phyloP scores from a whole-genome alignment of 2,329 filamentous ascomycete species.

The Didymosphaeria variabile region DNA sequence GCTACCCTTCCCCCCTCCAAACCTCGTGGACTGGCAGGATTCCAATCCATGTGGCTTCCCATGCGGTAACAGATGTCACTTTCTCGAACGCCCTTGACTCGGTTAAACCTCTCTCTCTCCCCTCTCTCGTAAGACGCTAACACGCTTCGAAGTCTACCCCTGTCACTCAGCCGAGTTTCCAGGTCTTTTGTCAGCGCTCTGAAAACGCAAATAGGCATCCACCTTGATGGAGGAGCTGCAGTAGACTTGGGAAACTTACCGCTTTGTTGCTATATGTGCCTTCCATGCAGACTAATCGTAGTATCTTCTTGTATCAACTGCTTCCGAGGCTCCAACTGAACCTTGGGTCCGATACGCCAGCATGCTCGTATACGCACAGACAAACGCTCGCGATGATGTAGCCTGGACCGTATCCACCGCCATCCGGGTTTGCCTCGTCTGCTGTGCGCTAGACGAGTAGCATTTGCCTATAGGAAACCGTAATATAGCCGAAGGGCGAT shows the following conservation, averaged over 20 bases:
- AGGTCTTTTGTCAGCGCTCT: background rate
- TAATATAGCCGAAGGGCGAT: background rate
- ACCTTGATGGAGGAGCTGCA: background rate
- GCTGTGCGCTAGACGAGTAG: background rate
- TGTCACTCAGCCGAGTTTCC: background rate
- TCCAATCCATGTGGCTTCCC: background rate
- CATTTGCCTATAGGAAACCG: constrained; percentile 2
- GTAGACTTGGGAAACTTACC: background rate
- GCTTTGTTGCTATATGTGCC: background rate
- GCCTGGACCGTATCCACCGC: constrained; percentile 12
- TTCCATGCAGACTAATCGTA: background rate
- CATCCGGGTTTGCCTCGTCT: constrained; percentile 14
- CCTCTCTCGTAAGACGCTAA: background rate
- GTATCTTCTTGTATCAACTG: background rate
- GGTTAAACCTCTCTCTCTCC: background rate
- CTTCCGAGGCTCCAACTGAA: constrained; percentile 3
- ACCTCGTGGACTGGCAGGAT: constrained; percentile 9
- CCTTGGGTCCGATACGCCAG: constrained; percentile 3
- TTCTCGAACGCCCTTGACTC: background rate
- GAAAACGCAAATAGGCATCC: background rate
- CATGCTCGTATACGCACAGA: constrained; percentile 12
- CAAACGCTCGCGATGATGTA: constrained; percentile 6
- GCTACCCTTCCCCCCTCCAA: constrained; percentile 9
- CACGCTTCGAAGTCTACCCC: background rate
- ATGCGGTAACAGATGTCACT: background rate